Conservation (phyloP, 768 basidiomycete genomes). For the Mycena sanguinolenta region DNA sequence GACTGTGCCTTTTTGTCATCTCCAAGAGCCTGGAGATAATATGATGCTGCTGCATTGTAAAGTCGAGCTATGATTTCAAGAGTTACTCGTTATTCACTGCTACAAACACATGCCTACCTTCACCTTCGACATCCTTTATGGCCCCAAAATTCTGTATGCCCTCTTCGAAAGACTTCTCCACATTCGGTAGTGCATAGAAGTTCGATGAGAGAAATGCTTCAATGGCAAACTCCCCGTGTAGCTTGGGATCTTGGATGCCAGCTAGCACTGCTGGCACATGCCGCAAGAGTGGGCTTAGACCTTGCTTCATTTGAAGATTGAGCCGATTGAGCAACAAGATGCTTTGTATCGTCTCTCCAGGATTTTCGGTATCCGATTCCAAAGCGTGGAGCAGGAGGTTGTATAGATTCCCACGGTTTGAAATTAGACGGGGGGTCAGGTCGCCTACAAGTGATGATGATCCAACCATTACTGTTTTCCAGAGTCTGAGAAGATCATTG, state of each 20-base stretch:
- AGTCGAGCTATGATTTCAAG: not conserved
- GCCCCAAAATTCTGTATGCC: not conserved
- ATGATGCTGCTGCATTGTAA: not conserved
- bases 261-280: not conserved
- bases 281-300: not conserved
- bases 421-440: not conserved
- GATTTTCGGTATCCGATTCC: not conserved
- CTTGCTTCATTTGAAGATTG: not conserved
- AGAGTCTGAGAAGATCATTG: not conserved
- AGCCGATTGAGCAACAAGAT: not conserved
- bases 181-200: not conserved
- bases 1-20: not conserved
- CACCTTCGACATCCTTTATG: not conserved
- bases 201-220: not conserved
- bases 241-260: not conserved
- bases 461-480: not conserved
- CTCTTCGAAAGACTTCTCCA: not conserved
- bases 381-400: not conserved
- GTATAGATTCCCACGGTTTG: slow-evolving; percentile 16
- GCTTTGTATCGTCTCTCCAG: not conserved
- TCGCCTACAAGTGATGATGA: not conserved
- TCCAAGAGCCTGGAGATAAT: not conserved
- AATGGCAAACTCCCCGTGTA: not conserved
- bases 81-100: not conserved
- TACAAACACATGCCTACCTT: not conserved